A percentile compares a stretch with the other conserved stretches of the same genome.
Conservation (phyloP, 1,284 basidiomycete genomes). For the Microbotryomycetes sp. region DNA sequence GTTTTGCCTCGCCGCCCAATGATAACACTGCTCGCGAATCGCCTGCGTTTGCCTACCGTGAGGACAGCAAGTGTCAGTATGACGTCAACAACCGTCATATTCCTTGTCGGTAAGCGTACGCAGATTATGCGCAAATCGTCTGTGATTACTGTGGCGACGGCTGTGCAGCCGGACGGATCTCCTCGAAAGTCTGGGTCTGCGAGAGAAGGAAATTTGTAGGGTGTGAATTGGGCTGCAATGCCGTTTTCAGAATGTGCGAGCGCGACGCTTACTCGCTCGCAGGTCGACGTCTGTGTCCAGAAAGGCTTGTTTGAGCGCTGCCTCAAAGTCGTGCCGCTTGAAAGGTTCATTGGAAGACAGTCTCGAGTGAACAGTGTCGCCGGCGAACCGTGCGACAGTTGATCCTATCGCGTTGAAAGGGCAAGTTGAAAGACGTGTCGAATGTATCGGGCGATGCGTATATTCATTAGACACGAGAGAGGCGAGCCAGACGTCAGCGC, state of each 20-base stretch:
- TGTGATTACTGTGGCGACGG: constrained; percentile 79
- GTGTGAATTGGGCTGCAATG: background rate
- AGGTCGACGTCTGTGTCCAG: constrained; percentile 92
- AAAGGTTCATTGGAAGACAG: constrained; percentile 69
- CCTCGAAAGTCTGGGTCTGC: constrained; percentile 75
- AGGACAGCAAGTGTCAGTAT: background rate
- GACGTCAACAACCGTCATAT: background rate
- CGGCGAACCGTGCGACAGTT: constrained; percentile 82
- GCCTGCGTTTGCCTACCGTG: constrained; percentile 82
- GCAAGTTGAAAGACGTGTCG: background rate
- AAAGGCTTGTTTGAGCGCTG: constrained; percentile 81
- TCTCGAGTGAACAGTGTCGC: constrained; percentile 77
- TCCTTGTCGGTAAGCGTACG: constrained; percentile 48
- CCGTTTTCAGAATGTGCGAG: background rate
- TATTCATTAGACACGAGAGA: background rate
- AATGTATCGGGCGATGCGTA: background rate
- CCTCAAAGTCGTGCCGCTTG: constrained; percentile 58
- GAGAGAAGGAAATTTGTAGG: background rate
- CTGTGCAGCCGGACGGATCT: constrained; percentile 95
- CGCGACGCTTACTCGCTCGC: constrained; percentile 58
- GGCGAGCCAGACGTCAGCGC: background rate
- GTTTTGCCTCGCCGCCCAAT: constrained; percentile 73
- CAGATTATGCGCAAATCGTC: constrained; percentile 69
- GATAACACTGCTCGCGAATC: constrained; percentile 92
- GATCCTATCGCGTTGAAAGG: constrained; percentile 52